Evolutionary conservation across 2,329 filamentous ascomycete genomes (phyloP), one percentile per base, ranked within the genome.

Genomic region (Hypomyces rosellus): DNA sequence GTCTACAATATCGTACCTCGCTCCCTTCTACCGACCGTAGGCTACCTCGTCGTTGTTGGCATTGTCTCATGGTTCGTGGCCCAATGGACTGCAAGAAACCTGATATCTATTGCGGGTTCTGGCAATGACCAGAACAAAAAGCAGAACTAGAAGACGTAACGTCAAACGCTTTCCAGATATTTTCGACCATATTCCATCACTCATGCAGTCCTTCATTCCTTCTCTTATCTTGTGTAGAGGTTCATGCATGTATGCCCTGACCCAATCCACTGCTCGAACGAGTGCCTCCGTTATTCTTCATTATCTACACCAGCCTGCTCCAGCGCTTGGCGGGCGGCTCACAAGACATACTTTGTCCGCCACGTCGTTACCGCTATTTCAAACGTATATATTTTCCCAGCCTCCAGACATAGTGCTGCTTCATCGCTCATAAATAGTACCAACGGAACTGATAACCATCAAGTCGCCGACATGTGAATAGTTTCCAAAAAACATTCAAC

Each of bases 1-100:
- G 54, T 95, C 38, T 70, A 85, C 61, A 93, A 95, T 70, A 63
- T 90, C 14, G 75, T 97, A 47, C 93, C 93, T 12, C 75, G 75
- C 46, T 95, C 90, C 4, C 73, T 97, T 14, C 61, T 86, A 18
- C 84, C 88, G 16, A 92, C 86, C 2, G 81, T 80, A 12, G 71
- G 70, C 34, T 95, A 90, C 67, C 75, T 95, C 48, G 60, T 76
- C 4, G 57, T 79, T 3, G 76, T 95, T 48, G 81, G 82, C n/a
- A 54, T 69, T 22, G 56, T 64, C 36, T 71, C 71, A 3, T 75
- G 68, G 66, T 67, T 74, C 48, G 59, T 75, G n/a, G 72, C 74
- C 36, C 64, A 60, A 50, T 62, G 62, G 52, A 60, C 63, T 16
- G 61, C 60, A 18, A 57, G 56, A 14, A 55, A 55, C 45, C 57